These are phyloP conservation scores for Ustilago shanxiensis DNA, from an alignment of 1,284 basidiomycete genomes.

Conservation along the genomic window DNA sequence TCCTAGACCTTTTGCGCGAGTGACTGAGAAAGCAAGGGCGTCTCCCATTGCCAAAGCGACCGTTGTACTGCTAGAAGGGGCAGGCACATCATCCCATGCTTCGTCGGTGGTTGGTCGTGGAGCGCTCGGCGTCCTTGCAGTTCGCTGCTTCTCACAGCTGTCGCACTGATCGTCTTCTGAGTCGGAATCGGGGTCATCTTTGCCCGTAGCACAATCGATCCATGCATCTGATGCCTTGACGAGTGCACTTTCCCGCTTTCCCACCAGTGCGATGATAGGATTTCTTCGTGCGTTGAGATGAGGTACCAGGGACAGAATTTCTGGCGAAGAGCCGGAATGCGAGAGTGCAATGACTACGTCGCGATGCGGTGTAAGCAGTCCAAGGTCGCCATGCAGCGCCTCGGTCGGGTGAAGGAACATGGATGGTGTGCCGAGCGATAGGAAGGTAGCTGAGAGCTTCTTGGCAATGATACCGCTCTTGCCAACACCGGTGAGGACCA, in stretches of 20 bases:
- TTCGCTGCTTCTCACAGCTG: constrained; percentile 14
- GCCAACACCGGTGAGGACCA: constrained; percentile 71
- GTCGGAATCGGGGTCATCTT: constrained; percentile 62
- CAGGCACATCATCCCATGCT: constrained; percentile 65
- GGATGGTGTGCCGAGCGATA: constrained; percentile 69
- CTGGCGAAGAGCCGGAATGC: constrained; percentile 70
- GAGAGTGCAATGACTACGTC: constrained; percentile 70
- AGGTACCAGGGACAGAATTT: constrained; percentile 69
- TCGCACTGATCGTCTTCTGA: constrained; percentile 36
- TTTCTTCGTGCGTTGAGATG: constrained; percentile 66
- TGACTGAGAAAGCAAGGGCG: constrained; percentile 67
- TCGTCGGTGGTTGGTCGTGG: constrained; percentile 41
- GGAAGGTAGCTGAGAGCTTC: constrained; percentile 62
- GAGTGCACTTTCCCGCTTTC: constrained; percentile 65
- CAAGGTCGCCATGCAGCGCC: constrained; percentile 71
- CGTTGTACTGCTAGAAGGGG: constrained; percentile 70
- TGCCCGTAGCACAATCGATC: constrained; percentile 65
- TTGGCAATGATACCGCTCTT: constrained; percentile 69
- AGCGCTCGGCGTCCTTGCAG: background rate
- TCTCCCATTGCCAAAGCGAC: constrained; percentile 71
- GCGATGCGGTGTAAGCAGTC: constrained; percentile 65
- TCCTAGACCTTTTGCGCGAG: constrained; percentile 54
- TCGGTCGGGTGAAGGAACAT: constrained; percentile 70
- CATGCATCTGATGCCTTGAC: constrained; percentile 68
- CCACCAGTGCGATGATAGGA: constrained; percentile 69